Evolutionary conservation across 2,329 filamentous ascomycete species (phyloP).

Genomic region (Pseudocercospora eumusae): DNA sequence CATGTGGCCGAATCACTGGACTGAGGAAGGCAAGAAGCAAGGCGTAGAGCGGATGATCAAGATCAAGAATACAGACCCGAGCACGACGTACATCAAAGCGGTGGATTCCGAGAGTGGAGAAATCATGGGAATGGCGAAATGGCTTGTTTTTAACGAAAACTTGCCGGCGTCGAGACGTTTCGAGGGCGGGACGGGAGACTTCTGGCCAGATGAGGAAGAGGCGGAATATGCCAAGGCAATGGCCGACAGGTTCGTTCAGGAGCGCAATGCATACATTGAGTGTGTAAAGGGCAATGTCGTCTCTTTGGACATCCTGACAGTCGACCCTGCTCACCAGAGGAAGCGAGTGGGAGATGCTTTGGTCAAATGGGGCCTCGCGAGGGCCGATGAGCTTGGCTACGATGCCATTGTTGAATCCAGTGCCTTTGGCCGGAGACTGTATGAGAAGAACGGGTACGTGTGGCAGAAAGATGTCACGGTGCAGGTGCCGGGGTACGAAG

Average conservation of each 20-base stretch:
- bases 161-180: conserved; percentile 15
- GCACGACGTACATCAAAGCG: conserved; percentile 36
- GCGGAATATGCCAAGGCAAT: conserved; percentile 27
- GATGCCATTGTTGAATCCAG: conserved; percentile 38
- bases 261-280: conserved; percentile 31
- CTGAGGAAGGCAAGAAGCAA: conserved; percentile 28
- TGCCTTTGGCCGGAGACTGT: conserved; percentile 34
- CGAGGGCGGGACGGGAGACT: conserved; percentile 19
- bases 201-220: conserved; percentile 31
- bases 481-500: conserved; percentile 23
- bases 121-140: conserved; percentile 40
- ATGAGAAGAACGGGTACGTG: conserved; percentile 38
- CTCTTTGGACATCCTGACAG: conserved; percentile 34
- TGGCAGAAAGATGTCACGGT: conserved; percentile 33
- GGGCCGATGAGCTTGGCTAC: conserved; percentile 35
- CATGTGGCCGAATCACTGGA: conserved; percentile 34
- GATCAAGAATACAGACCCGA: conserved; percentile 27
- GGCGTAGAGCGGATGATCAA: conserved; percentile 32
- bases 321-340: conserved; percentile 37
- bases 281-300: conserved; percentile 33
- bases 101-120: conserved; percentile 31
- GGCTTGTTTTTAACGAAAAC: conserved; percentile 34
- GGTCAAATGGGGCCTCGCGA: conserved; percentile 35
- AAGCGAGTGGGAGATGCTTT: conserved; percentile 33
- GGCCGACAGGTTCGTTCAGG: conserved; percentile 26